phyloP scores from a whole-genome alignment of 176 grass and related monocot species.

The Triticum monococcum region DNA sequence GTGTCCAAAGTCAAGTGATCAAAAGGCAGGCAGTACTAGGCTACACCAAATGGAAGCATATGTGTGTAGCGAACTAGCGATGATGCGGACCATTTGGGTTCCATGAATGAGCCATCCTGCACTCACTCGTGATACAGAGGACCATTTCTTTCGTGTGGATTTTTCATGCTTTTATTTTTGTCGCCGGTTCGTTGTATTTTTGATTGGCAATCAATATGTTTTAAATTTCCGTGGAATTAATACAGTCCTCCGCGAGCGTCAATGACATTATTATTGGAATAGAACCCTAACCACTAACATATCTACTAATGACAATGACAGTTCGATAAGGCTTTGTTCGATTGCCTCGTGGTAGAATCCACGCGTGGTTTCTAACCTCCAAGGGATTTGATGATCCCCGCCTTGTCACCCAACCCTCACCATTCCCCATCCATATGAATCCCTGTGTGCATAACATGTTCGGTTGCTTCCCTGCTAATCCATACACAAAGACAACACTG shows the following conservation, averaged over 20 bases:
- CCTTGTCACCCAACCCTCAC: too few relatives aligned
- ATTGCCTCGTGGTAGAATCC: too few relatives aligned
- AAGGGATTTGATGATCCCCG: too few relatives aligned
- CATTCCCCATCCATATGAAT: too few relatives aligned
- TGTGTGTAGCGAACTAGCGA: background rate
- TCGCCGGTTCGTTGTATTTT: background rate
- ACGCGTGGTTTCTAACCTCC: too few relatives aligned
- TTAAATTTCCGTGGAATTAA: background rate
- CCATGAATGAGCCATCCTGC: background rate
- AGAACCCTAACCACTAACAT: background rate
- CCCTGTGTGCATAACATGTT: too few relatives aligned
- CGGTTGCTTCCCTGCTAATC: too few relatives aligned
- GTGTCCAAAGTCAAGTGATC: constrained; percentile 7
- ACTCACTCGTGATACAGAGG: background rate
- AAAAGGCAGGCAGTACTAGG: background rate
- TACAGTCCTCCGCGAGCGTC: background rate
- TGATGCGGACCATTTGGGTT: background rate
- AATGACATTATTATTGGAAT: background rate
- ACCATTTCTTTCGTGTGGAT: background rate
- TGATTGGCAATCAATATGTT: background rate
- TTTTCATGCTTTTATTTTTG: background rate
- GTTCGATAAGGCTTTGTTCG: too few relatives aligned
- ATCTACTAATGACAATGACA: background rate
- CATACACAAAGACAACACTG: too few relatives aligned
- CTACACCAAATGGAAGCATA: background rate